Evolutionary conservation across 1,139 yeast genomes (phyloP), one percentile per base, ranked within the genome.

Genomic region (Saccharomyces pastorianus): DNA sequence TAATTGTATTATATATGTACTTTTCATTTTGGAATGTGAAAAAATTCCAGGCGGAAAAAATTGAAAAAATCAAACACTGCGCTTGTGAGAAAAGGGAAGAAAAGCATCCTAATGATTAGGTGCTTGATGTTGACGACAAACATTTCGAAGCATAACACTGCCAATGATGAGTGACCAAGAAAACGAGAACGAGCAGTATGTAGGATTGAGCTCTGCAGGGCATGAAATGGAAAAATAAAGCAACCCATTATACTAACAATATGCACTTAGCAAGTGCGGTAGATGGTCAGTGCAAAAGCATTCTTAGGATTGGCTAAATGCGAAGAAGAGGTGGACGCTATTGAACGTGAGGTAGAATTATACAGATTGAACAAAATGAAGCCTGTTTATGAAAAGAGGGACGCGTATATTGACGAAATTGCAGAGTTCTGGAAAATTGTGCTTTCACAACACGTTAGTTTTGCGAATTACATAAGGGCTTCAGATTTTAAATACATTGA

Each of bases 341-440:
- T 82, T 23, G 89, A 84, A 58, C 73, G 75, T 54, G 80, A 82
- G 46, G 79, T 80, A 14, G 88, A 76, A 58, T 59, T 69, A 42
- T 70, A 67, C 42, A 74, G 87, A 54, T 70, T 84, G 51, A 71
- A 72, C 53, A 71, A 75, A 47, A 77, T 85, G 9, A 78, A 77
- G 56, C 73, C 76, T 26, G 73, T 84, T 14, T 85, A 79, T 64
- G 66, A 63, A 8, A 69, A 75, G 53, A 72, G 95, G 62, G 73
- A 84, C 49, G 65, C 63, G 8, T 71, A 77, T 27, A 71, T 82
- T 26, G 55, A 62, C 8, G 65, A 73, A 4, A 79, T 86, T 49
- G 87, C 88, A 0, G 81, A 80, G 59, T 85, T 86, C 66, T 86
- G 95, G 95, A 84, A 83, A 67, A 79, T 85, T 55, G 88, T 85